phyloP scores from a whole-genome alignment of 2,329 filamentous ascomycete species.

The Fusarium fracticaudum region DNA sequence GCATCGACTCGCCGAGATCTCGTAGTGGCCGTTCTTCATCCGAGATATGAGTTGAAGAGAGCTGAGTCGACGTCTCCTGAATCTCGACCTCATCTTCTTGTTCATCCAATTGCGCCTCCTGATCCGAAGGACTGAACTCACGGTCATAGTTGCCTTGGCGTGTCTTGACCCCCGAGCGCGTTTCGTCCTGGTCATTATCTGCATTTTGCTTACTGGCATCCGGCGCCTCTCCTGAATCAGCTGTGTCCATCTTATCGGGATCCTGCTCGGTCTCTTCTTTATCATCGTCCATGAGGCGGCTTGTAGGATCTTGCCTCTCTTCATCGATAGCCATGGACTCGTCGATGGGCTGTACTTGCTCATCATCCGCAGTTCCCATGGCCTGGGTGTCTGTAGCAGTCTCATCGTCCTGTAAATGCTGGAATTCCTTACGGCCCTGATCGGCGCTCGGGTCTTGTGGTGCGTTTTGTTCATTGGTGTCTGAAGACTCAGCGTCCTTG shows the following conservation, averaged over 20 bases:
- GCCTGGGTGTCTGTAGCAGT: slow-evolving; percentile 88
- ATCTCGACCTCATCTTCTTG: slow-evolving; percentile 60
- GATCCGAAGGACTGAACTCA: slow-evolving; percentile 56
- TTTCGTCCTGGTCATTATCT: slow-evolving; percentile 62
- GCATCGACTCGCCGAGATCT: slow-evolving; percentile 67
- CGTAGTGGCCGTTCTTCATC: slow-evolving; percentile 55
- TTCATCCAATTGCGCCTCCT: slow-evolving; percentile 55
- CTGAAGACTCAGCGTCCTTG: slow-evolving; percentile 61
- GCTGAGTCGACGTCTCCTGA: slow-evolving; percentile 67
- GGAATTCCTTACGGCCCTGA: slow-evolving; percentile 83
- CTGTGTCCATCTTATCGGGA: slow-evolving; percentile 57
- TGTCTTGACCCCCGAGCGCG: slow-evolving; percentile 68
- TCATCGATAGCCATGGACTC: slow-evolving; percentile 88
- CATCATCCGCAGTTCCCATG: slow-evolving; percentile 85
- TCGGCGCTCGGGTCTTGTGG: slow-evolving; percentile 62
- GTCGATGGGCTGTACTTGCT: slow-evolving; percentile 86
- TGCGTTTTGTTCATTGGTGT: slow-evolving; percentile 47
- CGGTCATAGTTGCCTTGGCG: slow-evolving; percentile 67
- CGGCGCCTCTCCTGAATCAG: slow-evolving; percentile 46
- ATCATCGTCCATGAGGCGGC: slow-evolving; percentile 63
- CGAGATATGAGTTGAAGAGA: slow-evolving; percentile 78
- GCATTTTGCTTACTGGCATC: slow-evolving; percentile 56
- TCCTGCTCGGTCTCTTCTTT: slow-evolving; percentile 58
- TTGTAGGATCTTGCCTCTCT: slow-evolving; percentile 63
- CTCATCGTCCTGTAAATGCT: slow-evolving; percentile 89